These are phyloP conservation scores for Neophaeococcomyces aloes DNA, from an alignment of 2,329 filamentous ascomycete species.

Conservation along the genomic window DNA sequence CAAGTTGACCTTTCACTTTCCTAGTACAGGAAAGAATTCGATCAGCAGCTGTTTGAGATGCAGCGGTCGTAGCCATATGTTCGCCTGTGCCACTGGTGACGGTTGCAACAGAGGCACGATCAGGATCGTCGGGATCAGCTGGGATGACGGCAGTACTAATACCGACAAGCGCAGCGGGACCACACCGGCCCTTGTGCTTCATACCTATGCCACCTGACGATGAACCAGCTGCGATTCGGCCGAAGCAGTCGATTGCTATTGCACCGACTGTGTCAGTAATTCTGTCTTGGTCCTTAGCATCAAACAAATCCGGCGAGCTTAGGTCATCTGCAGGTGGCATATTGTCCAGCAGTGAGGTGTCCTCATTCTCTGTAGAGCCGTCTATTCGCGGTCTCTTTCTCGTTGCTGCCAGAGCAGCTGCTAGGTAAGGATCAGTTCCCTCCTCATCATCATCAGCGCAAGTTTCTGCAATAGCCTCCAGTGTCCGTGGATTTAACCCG, in stretches of 20 bases:
- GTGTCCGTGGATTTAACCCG: not conserved
- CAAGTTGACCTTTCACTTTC: conserved; percentile 53
- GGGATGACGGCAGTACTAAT: conserved; percentile 87
- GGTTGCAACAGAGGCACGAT: conserved; percentile 61
- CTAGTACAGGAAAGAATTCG: conserved; percentile 63
- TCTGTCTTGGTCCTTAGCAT: conserved; percentile 40
- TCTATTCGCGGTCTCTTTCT: conserved; percentile 5
- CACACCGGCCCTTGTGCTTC: conserved; percentile 87
- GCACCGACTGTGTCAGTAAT: conserved; percentile 93
- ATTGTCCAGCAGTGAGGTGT: not conserved
- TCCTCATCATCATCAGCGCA: conserved; percentile 4
- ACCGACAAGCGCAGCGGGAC: conserved; percentile 84
- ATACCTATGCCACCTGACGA: conserved; percentile 97
- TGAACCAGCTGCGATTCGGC: conserved; percentile 84
- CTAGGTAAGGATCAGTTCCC: not conserved
- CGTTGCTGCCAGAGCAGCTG: not conserved
- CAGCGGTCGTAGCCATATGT: conserved; percentile 94
- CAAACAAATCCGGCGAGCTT: not conserved
- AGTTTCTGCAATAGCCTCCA: not conserved
- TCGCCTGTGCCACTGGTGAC: conserved; percentile 94
- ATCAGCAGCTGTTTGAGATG: conserved; percentile 75
- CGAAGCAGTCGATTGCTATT: conserved; percentile 77
- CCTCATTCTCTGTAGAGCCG: not conserved
- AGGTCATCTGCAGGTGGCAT: not conserved
- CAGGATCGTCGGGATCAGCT: conserved; percentile 56